Evolutionary conservation across 2,329 filamentous ascomycete species (phyloP).

Genomic region (Xylaria sp.): DNA sequence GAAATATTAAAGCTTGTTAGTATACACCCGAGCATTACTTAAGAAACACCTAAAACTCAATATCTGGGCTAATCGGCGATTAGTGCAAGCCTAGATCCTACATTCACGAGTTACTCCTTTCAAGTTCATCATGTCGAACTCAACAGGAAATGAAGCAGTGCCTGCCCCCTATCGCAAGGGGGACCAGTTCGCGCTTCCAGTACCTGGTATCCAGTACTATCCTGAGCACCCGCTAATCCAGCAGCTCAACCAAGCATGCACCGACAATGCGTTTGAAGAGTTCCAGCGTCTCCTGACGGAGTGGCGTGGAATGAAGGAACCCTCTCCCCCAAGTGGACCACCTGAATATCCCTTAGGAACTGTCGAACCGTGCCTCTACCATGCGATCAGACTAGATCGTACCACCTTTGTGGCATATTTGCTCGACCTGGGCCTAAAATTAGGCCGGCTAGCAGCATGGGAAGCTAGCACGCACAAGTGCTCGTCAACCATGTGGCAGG

Average conservation of each 20-base stretch:
- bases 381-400: slow-evolving; percentile 13
- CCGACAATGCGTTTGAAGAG: slow-evolving; percentile 11
- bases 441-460: no score
- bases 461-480: slow-evolving; percentile 13
- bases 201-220: slow-evolving; percentile 28
- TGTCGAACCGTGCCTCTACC: slow-evolving; percentile 19
- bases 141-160: no score
- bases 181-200: slow-evolving; percentile 25
- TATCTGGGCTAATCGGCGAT: no score
- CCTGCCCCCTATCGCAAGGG: slow-evolving; percentile 6
- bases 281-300: no score
- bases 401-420: slow-evolving; percentile 26
- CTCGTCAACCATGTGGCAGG: neutral
- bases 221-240: slow-evolving; percentile 31
- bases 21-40: no score
- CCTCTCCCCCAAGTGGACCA: no score
- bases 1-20: no score
- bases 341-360: slow-evolving; percentile 23
- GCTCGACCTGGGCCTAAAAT: slow-evolving; percentile 1
- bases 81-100: no score
- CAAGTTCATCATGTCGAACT: no score
- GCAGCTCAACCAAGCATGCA: slow-evolving; percentile 25
- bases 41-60: no score
- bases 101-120: no score
- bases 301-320: no score